These are phyloP conservation scores for Aspergillus cristatus DNA, from an alignment of 495 filamentous ascomycete genomes.

Conservation along the genomic window DNA sequence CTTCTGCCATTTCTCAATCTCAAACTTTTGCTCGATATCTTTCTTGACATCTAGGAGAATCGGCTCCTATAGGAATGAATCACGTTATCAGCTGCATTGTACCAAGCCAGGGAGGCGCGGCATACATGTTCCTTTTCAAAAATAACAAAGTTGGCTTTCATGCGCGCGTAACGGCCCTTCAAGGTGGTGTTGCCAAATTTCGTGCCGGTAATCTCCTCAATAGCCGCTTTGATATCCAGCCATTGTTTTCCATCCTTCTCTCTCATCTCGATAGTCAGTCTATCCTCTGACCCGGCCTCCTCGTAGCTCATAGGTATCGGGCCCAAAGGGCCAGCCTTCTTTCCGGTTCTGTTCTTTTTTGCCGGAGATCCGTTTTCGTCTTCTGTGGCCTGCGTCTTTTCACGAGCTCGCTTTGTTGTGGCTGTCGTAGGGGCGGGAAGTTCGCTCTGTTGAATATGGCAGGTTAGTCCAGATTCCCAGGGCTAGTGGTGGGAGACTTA, in stretches of 20 bases:
- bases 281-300: slow-evolving; percentile 3
- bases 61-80: slow-evolving; percentile 3
- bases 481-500: too few species aligned
- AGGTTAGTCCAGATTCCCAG: too few species aligned
- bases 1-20: slow-evolving; percentile 13
- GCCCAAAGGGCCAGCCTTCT: not conserved
- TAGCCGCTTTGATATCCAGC: slow-evolving; percentile 11
- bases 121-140: slow-evolving; percentile 10
- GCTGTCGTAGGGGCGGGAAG: not conserved
- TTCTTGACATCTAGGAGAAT: slow-evolving; percentile 11
- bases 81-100: too few species aligned
- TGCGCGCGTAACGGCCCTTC: slow-evolving; percentile 9
- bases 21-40: slow-evolving; percentile 17
- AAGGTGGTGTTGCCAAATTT: slow-evolving; percentile 6
- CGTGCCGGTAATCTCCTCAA: slow-evolving; percentile 7
- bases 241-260: slow-evolving; percentile 12
- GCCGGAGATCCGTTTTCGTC: not conserved
- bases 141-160: slow-evolving; percentile 19
- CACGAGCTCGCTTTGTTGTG: slow-evolving; percentile 3
- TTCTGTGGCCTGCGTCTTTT: slow-evolving; percentile 1
- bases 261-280: slow-evolving; percentile 13
- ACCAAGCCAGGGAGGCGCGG: not conserved
- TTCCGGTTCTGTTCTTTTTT: slow-evolving; percentile 1
- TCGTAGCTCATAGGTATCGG: slow-evolving; percentile 12
- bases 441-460: too few species aligned